A percentile compares a stretch with the other conserved stretches of the same genome.
These are phyloP conservation scores for Xylariales sp. DNA, from an alignment of 2,329 filamentous ascomycete species.

Conservation along the genomic window DNA sequence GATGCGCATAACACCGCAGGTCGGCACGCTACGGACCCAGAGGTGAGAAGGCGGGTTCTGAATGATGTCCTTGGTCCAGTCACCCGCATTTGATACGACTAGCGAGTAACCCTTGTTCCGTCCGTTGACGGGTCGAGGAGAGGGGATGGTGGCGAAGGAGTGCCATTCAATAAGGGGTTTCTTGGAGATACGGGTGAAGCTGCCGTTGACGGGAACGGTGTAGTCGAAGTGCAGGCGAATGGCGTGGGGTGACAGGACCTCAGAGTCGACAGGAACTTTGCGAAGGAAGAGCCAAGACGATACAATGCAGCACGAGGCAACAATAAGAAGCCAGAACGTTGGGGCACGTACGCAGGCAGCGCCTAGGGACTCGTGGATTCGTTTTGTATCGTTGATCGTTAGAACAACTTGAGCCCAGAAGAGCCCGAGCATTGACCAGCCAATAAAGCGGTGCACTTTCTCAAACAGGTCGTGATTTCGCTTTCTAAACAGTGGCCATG, in stretches of 20 bases:
- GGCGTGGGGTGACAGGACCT: constrained; percentile 67
- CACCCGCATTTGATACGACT: constrained; percentile 67
- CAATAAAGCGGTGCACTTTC: constrained; percentile 64
- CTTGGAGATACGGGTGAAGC: constrained; percentile 55
- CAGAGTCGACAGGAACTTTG: constrained; percentile 59
- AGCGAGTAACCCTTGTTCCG: constrained; percentile 57
- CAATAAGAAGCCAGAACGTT: constrained; percentile 62
- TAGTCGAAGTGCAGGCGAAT: constrained; percentile 66
- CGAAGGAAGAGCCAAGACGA: constrained; percentile 72
- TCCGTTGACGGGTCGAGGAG: constrained; percentile 32
- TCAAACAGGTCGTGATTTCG: constrained; percentile 66
- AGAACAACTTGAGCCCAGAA: constrained; percentile 63
- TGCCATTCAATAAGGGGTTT: constrained; percentile 68
- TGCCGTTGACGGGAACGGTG: constrained; percentile 51
- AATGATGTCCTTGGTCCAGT: constrained; percentile 68
- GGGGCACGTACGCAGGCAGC: constrained; percentile 33
- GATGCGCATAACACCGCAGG: constrained; percentile 63
- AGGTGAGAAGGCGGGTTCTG: constrained; percentile 54
- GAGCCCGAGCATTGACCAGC: constrained; percentile 62
- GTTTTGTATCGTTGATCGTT: constrained; percentile 38
- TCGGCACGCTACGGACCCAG: constrained; percentile 65
- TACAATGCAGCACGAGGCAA: constrained; percentile 60
- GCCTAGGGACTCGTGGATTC: constrained; percentile 26
- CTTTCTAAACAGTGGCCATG: constrained; percentile 58
- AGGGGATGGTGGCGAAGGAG: constrained; percentile 69